These are phyloP conservation scores for Penicillium turbatum DNA, from an alignment of 495 filamentous ascomycete species.

Conservation along the genomic window DNA sequence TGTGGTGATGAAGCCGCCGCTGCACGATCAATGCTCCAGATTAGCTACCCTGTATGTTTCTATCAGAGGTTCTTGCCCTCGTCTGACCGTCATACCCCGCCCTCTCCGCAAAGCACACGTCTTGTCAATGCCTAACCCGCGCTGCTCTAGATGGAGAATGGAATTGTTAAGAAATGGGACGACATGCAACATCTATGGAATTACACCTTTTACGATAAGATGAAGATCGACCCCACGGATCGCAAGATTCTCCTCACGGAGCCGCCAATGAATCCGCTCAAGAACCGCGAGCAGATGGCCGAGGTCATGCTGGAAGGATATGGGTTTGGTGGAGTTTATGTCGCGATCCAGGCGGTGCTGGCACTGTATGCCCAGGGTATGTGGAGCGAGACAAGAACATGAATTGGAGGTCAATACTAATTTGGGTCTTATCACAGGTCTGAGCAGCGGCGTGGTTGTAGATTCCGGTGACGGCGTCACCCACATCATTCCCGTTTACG, in stretches of 20 bases:
- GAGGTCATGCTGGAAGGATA: conserved; percentile 99
- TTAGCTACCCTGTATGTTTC: conserved; percentile 78
- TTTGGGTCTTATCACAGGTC: conserved; percentile 49
- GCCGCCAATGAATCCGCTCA: conserved; percentile 94
- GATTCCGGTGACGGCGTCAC: conserved; percentile 98
- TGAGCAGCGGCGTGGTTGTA: conserved; percentile 93
- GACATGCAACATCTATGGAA: conserved; percentile 99
- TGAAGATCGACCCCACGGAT: conserved; percentile 83
- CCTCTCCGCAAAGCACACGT: conserved; percentile 20
- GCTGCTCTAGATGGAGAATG: conserved; percentile 84
- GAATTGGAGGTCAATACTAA: conserved; percentile 9
- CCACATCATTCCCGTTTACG: conserved; percentile 97
- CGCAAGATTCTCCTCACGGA: conserved; percentile 98
- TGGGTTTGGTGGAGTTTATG: conserved; percentile 93
- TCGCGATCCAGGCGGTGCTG: conserved; percentile 96
- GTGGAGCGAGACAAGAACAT: background rate
- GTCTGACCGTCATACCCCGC: conserved; percentile 20
- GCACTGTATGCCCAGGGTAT: conserved; percentile 95
- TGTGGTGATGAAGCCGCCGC: conserved; percentile 97
- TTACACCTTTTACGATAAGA: conserved; percentile 95
- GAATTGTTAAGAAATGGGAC: conserved; percentile 98
- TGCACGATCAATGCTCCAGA: conserved; percentile 93
- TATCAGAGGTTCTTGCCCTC: conserved; percentile 7
- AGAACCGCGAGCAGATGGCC: conserved; percentile 94
- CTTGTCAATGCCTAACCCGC: conserved; percentile 25